These are phyloP conservation scores for Trapa bicornis DNA, from an alignment of 345 rosid genomes.

Conservation along the genomic window DNA sequence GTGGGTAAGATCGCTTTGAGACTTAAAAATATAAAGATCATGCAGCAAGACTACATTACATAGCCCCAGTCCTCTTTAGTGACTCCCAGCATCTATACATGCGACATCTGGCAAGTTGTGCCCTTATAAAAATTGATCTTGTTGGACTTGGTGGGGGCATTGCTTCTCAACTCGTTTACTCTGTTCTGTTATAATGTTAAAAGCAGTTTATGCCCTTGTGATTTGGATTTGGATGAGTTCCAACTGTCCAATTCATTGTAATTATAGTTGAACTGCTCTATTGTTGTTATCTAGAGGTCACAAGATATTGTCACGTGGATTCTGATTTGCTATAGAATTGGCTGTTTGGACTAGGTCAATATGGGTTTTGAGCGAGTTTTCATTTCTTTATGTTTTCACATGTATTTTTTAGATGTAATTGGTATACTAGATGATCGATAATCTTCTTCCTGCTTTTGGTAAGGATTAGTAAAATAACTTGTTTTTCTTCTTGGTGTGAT, in stretches of 20 bases:
- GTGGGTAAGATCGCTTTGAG: constrained; percentile 97
- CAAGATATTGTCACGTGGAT: not conserved
- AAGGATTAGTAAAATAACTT: not conserved
- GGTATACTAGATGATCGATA: not conserved
- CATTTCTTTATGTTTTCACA: not conserved
- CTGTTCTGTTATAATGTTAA: not conserved
- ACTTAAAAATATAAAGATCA: constrained; percentile 40
- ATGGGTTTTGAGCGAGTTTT: not conserved
- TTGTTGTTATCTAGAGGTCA: not conserved
- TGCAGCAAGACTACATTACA: constrained; percentile 43
- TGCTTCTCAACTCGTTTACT: not conserved
- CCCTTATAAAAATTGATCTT: not conserved
- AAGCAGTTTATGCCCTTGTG: not conserved
- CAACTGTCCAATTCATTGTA: not conserved
- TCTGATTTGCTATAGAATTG: not conserved
- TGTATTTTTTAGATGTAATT: not conserved
- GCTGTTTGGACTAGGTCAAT: not conserved
- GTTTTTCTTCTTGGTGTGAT: not conserved
- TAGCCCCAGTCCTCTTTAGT: constrained; percentile 28
- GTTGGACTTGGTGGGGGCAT: not conserved
- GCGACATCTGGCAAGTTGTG: constrained; percentile 17
- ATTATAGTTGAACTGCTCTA: not conserved
- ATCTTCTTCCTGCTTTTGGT: not conserved
- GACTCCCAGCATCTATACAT: constrained; percentile 22
- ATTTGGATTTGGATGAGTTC: not conserved